A percentile compares a stretch with the other conserved stretches of the same genome.
phyloP scores from a whole-genome alignment of 108 stramenopile species.

The Licmophora abbreviata region DNA sequence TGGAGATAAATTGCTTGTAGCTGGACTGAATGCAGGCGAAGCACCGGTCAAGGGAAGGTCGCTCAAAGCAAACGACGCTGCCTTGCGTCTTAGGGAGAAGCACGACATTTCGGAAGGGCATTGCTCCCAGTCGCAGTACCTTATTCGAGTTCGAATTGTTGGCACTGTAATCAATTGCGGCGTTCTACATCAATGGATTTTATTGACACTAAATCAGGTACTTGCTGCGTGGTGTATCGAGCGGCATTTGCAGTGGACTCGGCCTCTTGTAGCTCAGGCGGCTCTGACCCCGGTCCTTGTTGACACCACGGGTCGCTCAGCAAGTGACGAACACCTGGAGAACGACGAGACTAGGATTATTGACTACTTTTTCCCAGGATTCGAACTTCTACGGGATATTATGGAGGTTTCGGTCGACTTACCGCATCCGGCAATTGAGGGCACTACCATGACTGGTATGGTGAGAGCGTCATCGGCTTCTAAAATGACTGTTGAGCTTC shows the following conservation, averaged over 20 bases:
- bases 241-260: constrained; percentile 6
- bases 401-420: constrained; percentile 27
- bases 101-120: too few species aligned
- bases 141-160: constrained; percentile 36
- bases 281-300: too few species aligned
- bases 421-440: constrained; percentile 59
- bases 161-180: constrained; percentile 56
- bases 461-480: constrained; percentile 45
- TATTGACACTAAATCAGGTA: constrained; percentile 60
- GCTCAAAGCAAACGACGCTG: constrained; percentile 8
- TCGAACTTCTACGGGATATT: constrained; percentile 33
- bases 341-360: constrained; percentile 11
- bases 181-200: constrained; percentile 48
- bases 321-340: neutral
- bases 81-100: constrained; percentile 5
- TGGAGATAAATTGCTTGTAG: constrained; percentile 13
- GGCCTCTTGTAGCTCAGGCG: neutral
- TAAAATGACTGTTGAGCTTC: constrained; percentile 35
- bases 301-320: too few species aligned
- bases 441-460: constrained; percentile 17
- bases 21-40: constrained; percentile 2
- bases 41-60: neutral
- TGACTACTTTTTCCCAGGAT: constrained; percentile 37
- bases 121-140: neutral
- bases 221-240: constrained; percentile 58